Evolutionary conservation across 495 filamentous ascomycete genomes (phyloP), one percentile per base, ranked within the genome.

Genomic region (Xylaria intraflava): DNA sequence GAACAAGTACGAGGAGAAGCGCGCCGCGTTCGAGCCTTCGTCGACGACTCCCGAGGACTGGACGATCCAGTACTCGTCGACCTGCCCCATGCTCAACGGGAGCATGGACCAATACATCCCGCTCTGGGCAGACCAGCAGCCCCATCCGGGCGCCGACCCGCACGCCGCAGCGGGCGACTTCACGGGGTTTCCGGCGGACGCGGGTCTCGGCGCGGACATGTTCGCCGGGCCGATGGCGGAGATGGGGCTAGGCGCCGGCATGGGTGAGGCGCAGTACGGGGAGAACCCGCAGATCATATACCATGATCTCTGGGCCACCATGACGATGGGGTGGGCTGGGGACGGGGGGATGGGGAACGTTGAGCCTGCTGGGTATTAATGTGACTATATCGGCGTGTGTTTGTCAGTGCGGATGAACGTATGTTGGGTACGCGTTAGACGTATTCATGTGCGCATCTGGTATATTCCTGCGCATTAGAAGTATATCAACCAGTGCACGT

Each of bases 21-120:
- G 69, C 4, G 69, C 66, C 1, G 64, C 53, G 51, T 40, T 72
- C 27, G 70, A 71, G 49, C 49, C 51, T 17, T 26, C 43, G 19
- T 24, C 52, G 2, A 26, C 42, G 1, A 20, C 44, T 1, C 43
- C 44, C 8, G 12, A 36, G 23, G 27, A 17, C 6, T 44, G 27
- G 27, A 45, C 40, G 20, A 36, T 33, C 54, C 53, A n/a, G n/a
- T 51, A 20, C 48, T 17, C 12, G 3, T 49, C 57, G 9, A 31
- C 61, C 10, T 77, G 74, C 39, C 74, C 72, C 5, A 75, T 77
- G 71, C 61, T 74, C 50, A 72, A 77, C 47, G 71, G 72, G 24
- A 74, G 69, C 42, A 39, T 76, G 45, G 67, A 76, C 26, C 33
- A 60, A 23, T 71, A 72, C 24, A 62, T 69, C 35, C 66, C 67